Conservation (phyloP, 2,329 filamentous ascomycete species). For the Celoporthe dispersa region DNA sequence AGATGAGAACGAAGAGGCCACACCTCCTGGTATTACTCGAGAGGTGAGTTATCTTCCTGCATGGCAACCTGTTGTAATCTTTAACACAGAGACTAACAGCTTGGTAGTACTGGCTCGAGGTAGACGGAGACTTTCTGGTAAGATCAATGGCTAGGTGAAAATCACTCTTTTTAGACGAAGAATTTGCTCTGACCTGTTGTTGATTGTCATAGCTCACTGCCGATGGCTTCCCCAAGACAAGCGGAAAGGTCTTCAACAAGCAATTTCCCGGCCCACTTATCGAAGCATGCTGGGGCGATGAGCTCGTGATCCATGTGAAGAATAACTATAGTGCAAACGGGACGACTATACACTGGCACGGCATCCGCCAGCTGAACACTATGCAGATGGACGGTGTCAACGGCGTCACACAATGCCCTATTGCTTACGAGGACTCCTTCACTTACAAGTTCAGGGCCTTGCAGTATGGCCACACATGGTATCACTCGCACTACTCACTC, state of each 20-base stretch:
- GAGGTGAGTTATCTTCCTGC: slow-evolving; percentile 7
- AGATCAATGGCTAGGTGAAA: not conserved
- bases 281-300: slow-evolving; percentile 39
- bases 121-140: slow-evolving; percentile 26
- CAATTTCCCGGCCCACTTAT: slow-evolving; percentile 36
- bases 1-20: slow-evolving; percentile 25
- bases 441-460: slow-evolving; percentile 42
- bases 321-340: slow-evolving; percentile 36
- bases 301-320: slow-evolving; percentile 35
- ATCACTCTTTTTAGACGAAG: not conserved
- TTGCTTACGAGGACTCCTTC: slow-evolving; percentile 49
- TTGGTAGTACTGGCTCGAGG: slow-evolving; percentile 24
- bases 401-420: slow-evolving; percentile 55
- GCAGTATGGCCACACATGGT: slow-evolving; percentile 46
- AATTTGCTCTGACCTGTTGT: not conserved
- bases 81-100: not conserved
- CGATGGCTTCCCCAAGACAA: slow-evolving; percentile 28
- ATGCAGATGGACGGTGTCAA: slow-evolving; percentile 41
- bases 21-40: slow-evolving; percentile 21
- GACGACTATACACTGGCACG: slow-evolving; percentile 43
- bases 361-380: slow-evolving; percentile 38
- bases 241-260: slow-evolving; percentile 33
- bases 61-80: not conserved
- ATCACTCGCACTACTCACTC: slow-evolving; percentile 43
- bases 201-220: slow-evolving; percentile 16